phyloP scores from a whole-genome alignment of 75 land plant genomes.

The Pinus albicaulis region DNA sequence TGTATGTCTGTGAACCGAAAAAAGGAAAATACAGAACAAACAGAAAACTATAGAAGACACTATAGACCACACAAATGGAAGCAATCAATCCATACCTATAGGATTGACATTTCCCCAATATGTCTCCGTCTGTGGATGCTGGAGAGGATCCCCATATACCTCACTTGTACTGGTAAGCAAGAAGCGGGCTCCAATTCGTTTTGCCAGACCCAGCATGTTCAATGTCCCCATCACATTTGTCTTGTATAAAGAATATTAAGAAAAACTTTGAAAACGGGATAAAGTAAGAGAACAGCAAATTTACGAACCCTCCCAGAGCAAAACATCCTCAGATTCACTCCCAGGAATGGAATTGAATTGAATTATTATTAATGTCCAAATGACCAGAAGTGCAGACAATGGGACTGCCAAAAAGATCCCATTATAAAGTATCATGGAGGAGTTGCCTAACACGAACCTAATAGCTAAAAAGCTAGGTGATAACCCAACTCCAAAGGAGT shows the following conservation, averaged over 20 bases:
- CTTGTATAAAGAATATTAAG: constrained; percentile 44
- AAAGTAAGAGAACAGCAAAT: neutral
- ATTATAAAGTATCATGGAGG: too few relatives aligned
- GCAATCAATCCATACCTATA: constrained; percentile 38
- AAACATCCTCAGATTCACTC: neutral
- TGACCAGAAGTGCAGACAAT: too few relatives aligned
- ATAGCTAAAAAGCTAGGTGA: too few relatives aligned
- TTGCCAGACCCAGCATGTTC: constrained; percentile 85
- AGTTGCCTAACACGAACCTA: too few relatives aligned
- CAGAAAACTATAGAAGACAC: neutral
- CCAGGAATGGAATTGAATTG: neutral
- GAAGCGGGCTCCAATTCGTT: constrained; percentile 81
- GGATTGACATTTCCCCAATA: constrained; percentile 98
- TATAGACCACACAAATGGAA: neutral
- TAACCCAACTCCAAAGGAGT: too few relatives aligned
- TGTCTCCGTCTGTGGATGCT: constrained; percentile 86
- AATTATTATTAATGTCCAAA: too few relatives aligned
- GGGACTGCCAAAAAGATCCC: too few relatives aligned
- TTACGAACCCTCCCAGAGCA: neutral
- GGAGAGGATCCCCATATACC: constrained; percentile 88
- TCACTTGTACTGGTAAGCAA: constrained; percentile 84
- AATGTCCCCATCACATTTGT: constrained; percentile 90
- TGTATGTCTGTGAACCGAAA: neutral
- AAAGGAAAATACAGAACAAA: neutral
- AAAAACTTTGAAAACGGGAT: neutral